phyloP scores from a whole-genome alignment of 2,329 filamentous ascomycete species.

The Colletotrichum sublineola region DNA sequence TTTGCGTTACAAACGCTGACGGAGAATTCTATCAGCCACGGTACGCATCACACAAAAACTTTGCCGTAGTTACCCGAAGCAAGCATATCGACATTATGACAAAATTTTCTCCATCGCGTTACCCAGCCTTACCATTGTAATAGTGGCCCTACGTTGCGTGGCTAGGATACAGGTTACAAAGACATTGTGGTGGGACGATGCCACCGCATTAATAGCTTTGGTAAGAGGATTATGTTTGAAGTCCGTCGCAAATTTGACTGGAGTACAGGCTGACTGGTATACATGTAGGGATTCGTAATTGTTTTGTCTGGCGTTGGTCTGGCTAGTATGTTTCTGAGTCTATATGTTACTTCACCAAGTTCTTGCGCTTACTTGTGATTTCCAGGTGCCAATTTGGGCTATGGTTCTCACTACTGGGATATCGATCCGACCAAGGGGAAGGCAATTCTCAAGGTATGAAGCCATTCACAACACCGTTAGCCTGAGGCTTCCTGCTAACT shows the following conservation, averaged over 20 bases:
- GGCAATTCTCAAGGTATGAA: constrained; percentile 30
- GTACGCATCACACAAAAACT: constrained; percentile 17
- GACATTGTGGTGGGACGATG: constrained; percentile 40
- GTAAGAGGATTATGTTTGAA: not conserved
- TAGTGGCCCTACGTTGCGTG: constrained; percentile 28
- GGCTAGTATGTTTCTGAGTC: constrained; percentile 6
- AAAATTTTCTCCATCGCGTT: constrained; percentile 25
- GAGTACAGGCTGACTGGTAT: not conserved
- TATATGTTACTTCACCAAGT: not conserved
- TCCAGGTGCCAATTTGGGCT: constrained; percentile 39
- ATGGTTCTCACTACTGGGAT: constrained; percentile 46
- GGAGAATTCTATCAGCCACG: not conserved
- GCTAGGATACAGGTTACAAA: constrained; percentile 21
- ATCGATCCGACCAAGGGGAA: constrained; percentile 38
- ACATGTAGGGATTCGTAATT: constrained; percentile 20
- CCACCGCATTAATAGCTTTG: constrained; percentile 29
- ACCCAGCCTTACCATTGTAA: constrained; percentile 10
- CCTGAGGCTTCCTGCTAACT: not conserved
- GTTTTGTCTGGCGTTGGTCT: constrained; percentile 1
- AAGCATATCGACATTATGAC: constrained; percentile 5
- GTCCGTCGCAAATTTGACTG: no score
- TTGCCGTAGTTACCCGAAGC: constrained; percentile 23
- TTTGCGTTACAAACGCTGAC: not conserved
- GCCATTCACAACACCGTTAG: no score
- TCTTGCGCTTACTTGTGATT: rapidly evolving